Evolutionary conservation across 2,329 filamentous ascomycete species (phyloP), one percentile per base, ranked within the genome.

Genomic region (Aspergillus pseudonomiae): DNA sequence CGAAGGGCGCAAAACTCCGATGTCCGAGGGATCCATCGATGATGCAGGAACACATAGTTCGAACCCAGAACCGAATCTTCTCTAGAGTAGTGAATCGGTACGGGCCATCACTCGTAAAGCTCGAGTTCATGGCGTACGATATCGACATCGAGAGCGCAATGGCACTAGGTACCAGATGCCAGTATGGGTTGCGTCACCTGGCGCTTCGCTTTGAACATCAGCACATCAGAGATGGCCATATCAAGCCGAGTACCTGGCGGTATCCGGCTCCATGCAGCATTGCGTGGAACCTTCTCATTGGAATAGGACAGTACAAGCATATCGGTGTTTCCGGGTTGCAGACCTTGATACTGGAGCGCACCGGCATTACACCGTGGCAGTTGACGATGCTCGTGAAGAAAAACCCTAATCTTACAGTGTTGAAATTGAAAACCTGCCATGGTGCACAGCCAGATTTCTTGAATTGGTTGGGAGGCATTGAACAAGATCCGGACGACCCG

Each of bases 401-500:
- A 10, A 78, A 78, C 34, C 70, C 71, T 2, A 63, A 62, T 3
- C 60, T 78, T 28, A 70, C 45, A 10, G 68, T 72, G 6, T 56
- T 78, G 59, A 73, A 72, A 52, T 59, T 78, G 32, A 71, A 70
- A 41, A 76, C 74, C 36, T 77, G 76, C 39, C 67, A 70, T 6
- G 76, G 75, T 6, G 75, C 71, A 0, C 73, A 76, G 30, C 69
- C 67, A 0, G 73, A 74, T n/a, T 78, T 78, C 60, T 63, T 78
- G 50, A 60, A 74, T 39, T 77, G 76, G 75, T 61, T 78, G 1
- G 75, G 75, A 2, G 72, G 71, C 6, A 55, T 71, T 16, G 59
- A 62, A 5, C 55, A 62, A 43, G 67, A 67, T 9, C 24, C 60
- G 5, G 65, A 71, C 2, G 63, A 65, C 4, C 34, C 36, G 12